Evolutionary conservation across 495 filamentous ascomycete species (phyloP).

Genomic region (Hypoxylon cercidicola): DNA sequence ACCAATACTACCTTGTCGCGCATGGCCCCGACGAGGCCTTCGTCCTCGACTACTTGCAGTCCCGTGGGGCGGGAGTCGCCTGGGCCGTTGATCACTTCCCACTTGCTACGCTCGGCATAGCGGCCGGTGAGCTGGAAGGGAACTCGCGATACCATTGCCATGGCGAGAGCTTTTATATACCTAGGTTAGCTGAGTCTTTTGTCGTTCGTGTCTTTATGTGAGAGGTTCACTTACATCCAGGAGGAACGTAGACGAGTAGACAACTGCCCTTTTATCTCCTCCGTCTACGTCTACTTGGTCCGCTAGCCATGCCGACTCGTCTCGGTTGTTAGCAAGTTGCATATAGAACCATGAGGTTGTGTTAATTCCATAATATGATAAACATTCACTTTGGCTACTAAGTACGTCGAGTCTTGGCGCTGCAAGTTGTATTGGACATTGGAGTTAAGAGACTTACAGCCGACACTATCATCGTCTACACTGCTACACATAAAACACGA

Average conservation of each 20-base stretch:
- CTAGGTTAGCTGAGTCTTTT: background rate
- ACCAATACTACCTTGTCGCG: slow-evolving; percentile 60
- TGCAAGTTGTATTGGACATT: background rate
- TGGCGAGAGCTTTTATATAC: background rate
- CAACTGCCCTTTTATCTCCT: slow-evolving; percentile 1
- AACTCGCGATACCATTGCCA: slow-evolving; percentile 22
- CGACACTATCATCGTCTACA: too few species aligned
- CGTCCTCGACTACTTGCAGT: slow-evolving; percentile 57
- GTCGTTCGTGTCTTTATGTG: background rate
- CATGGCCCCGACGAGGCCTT: slow-evolving; percentile 52
- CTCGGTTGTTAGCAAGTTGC: background rate
- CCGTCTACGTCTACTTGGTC: too few species aligned
- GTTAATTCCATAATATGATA: background rate
- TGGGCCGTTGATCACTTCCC: slow-evolving; percentile 50
- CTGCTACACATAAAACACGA: slow-evolving; percentile 13
- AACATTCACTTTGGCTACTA: background rate
- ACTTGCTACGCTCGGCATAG: slow-evolving; percentile 27
- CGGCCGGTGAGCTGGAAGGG: slow-evolving; percentile 33
- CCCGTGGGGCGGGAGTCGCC: slow-evolving; percentile 61
- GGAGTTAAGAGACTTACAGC: slow-evolving; percentile 6
- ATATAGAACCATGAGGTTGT: background rate
- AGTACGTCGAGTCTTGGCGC: background rate
- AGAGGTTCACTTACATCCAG: background rate
- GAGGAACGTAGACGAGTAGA: background rate
- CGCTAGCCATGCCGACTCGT: background rate